Conservation (phyloP, 768 basidiomycete genomes). For the Ramaria rubella region DNA sequence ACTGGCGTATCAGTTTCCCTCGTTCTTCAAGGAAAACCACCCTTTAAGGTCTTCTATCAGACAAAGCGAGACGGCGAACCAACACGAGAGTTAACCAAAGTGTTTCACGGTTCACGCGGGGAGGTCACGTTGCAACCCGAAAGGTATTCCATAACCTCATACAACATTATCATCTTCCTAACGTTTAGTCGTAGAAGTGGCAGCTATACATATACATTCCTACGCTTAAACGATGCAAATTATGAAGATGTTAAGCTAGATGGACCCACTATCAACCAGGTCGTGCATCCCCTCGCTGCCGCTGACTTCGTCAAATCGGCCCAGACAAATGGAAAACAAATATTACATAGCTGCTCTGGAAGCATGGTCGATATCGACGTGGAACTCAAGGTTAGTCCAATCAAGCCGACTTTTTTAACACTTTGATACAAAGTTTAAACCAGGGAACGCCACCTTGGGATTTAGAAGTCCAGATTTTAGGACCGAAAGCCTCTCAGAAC, state of each 20-base stretch:
- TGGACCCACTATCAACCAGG: slow-evolving; percentile 75
- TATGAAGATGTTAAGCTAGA: slow-evolving; percentile 72
- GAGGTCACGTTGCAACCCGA: slow-evolving; percentile 84
- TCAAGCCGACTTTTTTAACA: neutral
- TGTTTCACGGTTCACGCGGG: slow-evolving; percentile 63
- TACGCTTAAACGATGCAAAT: slow-evolving; percentile 72
- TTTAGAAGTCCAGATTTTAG: slow-evolving; percentile 74
- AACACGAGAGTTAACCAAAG: slow-evolving; percentile 50
- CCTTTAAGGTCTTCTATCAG: slow-evolving; percentile 78
- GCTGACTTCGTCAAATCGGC: slow-evolving; percentile 59
- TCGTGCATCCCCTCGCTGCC: slow-evolving; percentile 82
- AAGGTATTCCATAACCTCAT: slow-evolving; percentile 1
- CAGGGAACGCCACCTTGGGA: slow-evolving; percentile 91
- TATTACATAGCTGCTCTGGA: slow-evolving; percentile 62
- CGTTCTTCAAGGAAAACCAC: slow-evolving; percentile 81
- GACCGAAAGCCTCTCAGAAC: slow-evolving; percentile 58
- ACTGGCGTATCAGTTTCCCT: slow-evolving; percentile 86
- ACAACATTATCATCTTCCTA: neutral
- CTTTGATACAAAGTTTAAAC: neutral
- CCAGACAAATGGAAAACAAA: slow-evolving; percentile 48
- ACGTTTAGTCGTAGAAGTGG: slow-evolving; percentile 50
- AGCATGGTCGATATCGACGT: slow-evolving; percentile 69
- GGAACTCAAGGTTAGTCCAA: slow-evolving; percentile 58
- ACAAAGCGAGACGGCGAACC: slow-evolving; percentile 65
- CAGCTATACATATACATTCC: slow-evolving; percentile 79